A percentile compares a stretch with the other conserved stretches of the same genome.
Conservation (phyloP, 2,329 filamentous ascomycete genomes). For the Pezicula neosporulosa region DNA sequence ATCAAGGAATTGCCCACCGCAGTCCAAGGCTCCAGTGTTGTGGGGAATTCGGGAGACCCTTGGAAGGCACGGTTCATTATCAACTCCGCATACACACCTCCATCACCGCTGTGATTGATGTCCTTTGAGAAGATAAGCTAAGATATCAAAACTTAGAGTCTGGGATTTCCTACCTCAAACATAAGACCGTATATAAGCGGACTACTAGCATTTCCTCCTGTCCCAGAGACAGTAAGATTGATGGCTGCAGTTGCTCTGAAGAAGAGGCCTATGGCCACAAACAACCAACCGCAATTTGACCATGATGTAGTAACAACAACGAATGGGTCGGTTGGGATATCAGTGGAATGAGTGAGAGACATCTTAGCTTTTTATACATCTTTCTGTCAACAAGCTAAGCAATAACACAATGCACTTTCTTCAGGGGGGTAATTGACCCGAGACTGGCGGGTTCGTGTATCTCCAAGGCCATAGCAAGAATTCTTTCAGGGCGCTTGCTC, state of each 20-base stretch:
- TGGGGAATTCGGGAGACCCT: conserved; percentile 36
- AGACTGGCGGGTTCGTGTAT: too few relatives aligned
- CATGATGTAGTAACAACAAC: not conserved
- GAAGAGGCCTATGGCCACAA: not conserved
- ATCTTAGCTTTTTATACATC: too few relatives aligned
- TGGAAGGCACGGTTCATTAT: conserved; percentile 70
- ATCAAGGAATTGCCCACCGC: conserved; percentile 5
- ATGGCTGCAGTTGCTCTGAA: not conserved
- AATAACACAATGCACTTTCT: too few relatives aligned
- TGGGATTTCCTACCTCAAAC: conserved; percentile 1
- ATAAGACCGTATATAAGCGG: conserved; percentile 6
- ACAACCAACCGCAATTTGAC: not conserved
- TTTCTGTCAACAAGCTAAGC: too few relatives aligned
- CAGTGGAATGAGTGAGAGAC: too few relatives aligned
- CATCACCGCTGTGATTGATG: conserved; percentile 18
- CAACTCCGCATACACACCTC: conserved; percentile 57
- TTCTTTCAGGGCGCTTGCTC: too few relatives aligned
- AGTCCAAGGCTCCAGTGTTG: conserved; percentile 35
- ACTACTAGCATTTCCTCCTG: conserved; percentile 2
- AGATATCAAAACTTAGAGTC: not conserved
- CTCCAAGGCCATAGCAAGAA: too few relatives aligned
- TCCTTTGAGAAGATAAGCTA: conserved; percentile 8
- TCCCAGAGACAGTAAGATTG: not conserved
- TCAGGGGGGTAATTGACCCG: too few relatives aligned
- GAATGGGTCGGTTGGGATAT: too few relatives aligned